Conservation (phyloP, 768 basidiomycete genomes). For the Leccinellum luteum region DNA sequence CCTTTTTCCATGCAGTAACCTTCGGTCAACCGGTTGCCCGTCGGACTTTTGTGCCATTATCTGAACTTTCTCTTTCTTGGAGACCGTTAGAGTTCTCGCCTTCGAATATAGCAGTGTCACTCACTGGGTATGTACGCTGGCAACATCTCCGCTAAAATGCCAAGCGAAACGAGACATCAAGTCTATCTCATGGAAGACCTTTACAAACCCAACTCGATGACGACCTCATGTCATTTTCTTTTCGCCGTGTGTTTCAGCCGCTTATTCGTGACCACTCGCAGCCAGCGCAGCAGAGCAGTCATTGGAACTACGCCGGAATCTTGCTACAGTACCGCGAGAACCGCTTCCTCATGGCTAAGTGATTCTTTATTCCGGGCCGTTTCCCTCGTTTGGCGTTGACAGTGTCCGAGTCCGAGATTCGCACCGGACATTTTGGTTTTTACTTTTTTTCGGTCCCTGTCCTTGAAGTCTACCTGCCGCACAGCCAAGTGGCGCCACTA, state of each 20-base stretch:
- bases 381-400: background rate
- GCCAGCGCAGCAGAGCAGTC: background rate
- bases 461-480: background rate
- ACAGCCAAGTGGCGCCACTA: background rate
- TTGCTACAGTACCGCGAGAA: background rate
- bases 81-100: background rate
- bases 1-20: background rate
- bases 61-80: background rate
- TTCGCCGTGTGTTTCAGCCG: background rate
- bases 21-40: background rate
- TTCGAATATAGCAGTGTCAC: background rate
- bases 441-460: background rate
- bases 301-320: background rate
- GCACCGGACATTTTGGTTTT: background rate
- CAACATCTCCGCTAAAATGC: background rate
- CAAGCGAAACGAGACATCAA: background rate
- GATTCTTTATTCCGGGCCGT: background rate
- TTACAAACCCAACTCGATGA: background rate
- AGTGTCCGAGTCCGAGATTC: background rate
- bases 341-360: background rate
- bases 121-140: background rate
- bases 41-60: background rate
- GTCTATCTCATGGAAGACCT: background rate
- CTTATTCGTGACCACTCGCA: background rate
- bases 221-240: background rate